Percentiles rank a stretch among this genome's conserved stretches.
phyloP scores from a whole-genome alignment of 1,139 yeast species.

The Arxiozyma slooffiae region DNA sequence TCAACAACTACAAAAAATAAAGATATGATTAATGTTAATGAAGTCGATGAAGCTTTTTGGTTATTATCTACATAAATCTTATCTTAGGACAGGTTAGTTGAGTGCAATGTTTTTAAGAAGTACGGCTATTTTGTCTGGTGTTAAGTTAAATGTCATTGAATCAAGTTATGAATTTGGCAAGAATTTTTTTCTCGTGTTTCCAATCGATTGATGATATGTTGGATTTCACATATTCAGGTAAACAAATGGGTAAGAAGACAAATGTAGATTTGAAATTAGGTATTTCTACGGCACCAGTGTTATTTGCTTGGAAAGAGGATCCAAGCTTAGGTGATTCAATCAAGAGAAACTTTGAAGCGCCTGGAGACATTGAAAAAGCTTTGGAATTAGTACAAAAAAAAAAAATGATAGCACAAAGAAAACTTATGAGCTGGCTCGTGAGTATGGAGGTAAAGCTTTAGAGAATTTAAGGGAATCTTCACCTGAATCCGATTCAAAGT shows the following conservation, averaged over 20 bases:
- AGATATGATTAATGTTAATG: conserved; percentile 16
- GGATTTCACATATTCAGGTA: conserved; percentile 81
- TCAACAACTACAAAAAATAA: background rate
- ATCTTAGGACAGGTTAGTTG: conserved; percentile 85
- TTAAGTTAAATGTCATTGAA: conserved; percentile 63
- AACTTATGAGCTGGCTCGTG: conserved; percentile 68
- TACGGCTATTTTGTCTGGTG: conserved; percentile 87
- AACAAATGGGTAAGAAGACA: conserved; percentile 83
- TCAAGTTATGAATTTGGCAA: conserved; percentile 86
- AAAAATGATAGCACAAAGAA: conserved; percentile 65
- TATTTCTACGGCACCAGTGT: conserved; percentile 91
- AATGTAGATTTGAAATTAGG: conserved; percentile 93
- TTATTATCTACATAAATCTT: conserved; percentile 88
- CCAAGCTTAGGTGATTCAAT: conserved; percentile 80
- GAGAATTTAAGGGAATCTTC: conserved; percentile 51
- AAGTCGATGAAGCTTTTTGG: conserved; percentile 78
- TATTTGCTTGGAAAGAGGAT: conserved; percentile 85
- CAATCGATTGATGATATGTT: conserved; percentile 94
- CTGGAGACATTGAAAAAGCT: conserved; percentile 79
- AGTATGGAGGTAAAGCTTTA: conserved; percentile 69
- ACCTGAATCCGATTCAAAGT: conserved; percentile 83
- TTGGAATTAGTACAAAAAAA: conserved; percentile 56
- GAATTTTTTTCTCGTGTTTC: conserved; percentile 86
- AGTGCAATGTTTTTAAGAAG: conserved; percentile 94
- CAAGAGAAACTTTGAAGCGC: conserved; percentile 65